phyloP scores from a whole-genome alignment of 306 rosid genomes.

The Ormosia emarginata region DNA sequence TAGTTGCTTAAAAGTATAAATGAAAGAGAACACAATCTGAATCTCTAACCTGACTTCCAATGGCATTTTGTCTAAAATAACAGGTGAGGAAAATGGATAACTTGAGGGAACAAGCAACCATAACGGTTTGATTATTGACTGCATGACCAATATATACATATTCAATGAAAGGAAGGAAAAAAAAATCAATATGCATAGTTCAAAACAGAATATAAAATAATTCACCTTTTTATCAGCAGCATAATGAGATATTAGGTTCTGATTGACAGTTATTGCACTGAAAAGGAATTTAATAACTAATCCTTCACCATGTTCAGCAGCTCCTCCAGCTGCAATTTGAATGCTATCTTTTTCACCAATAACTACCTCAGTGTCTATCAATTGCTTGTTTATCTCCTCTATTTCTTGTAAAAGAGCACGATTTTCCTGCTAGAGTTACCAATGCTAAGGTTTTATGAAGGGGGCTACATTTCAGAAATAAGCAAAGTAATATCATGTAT shows the following conservation, averaged over 20 bases:
- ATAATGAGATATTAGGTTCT: neutral
- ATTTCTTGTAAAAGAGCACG: conserved; percentile 33
- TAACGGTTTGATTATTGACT: conserved; percentile 35
- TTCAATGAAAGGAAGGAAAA: neutral
- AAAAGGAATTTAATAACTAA: conserved; percentile 25
- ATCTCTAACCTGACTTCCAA: conserved; percentile 30
- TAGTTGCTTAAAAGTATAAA: neutral
- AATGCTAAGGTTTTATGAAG: neutral
- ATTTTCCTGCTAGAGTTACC: conserved; percentile 31
- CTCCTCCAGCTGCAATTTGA: conserved; percentile 13
- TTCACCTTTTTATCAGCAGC: conserved; percentile 28
- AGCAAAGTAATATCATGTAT: neutral
- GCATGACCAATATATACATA: conserved; percentile 14
- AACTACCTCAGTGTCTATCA: conserved; percentile 37
- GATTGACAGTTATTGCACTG: conserved; percentile 21
- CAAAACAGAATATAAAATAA: neutral
- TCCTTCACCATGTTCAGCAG: conserved; percentile 21
- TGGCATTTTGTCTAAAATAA: conserved; percentile 24
- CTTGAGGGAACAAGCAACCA: conserved; percentile 36
- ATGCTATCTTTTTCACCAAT: conserved; percentile 13
- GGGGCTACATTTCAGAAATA: neutral
- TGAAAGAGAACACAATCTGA: neutral
- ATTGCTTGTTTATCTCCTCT: conserved; percentile 28
- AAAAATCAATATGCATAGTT: neutral
- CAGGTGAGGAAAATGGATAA: conserved; percentile 35